These are phyloP conservation scores for Macroventuria anomochaeta DNA, from an alignment of 2,329 filamentous ascomycete species.

Conservation along the genomic window DNA sequence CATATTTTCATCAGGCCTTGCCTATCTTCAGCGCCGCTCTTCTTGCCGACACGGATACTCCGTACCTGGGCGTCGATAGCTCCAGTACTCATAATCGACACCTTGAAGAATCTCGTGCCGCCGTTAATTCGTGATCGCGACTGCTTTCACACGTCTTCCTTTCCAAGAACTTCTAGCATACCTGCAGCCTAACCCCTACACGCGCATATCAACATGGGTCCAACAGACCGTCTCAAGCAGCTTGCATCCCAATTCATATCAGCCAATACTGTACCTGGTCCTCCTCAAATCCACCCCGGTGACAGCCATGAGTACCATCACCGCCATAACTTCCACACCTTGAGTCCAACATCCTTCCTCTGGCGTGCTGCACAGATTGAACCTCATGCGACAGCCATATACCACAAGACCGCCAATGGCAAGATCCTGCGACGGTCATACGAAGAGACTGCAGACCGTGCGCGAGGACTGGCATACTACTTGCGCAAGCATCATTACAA, in stretches of 20 bases:
- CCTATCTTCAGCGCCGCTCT: conserved; percentile 6
- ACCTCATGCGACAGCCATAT: conserved; percentile 78
- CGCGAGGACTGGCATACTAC: conserved; percentile 87
- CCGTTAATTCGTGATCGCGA: background rate
- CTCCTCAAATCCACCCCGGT: conserved; percentile 47
- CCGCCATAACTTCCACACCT: conserved; percentile 70
- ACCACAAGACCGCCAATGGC: conserved; percentile 82
- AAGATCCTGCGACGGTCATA: conserved; percentile 79
- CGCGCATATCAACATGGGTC: conserved; percentile 13
- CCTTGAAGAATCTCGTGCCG: conserved; percentile 14
- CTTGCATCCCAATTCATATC: conserved; percentile 48
- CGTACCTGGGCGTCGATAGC: conserved; percentile 25
- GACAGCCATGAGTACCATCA: conserved; percentile 52
- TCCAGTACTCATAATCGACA: conserved; percentile 2
- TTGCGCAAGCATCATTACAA: conserved; percentile 74
- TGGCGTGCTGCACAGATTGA: conserved; percentile 87
- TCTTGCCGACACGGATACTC: conserved; percentile 18
- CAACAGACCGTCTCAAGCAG: conserved; percentile 43
- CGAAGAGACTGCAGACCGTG: conserved; percentile 81
- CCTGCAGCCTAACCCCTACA: background rate
- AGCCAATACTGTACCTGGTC: conserved; percentile 36
- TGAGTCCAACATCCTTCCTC: conserved; percentile 87
- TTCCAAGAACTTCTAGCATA: background rate
- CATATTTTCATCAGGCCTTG: background rate
- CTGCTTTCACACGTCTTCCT: background rate